These are phyloP conservation scores for Ogataea thermomethanolica DNA, from an alignment of 805 yeast genomes.

Conservation along the genomic window DNA sequence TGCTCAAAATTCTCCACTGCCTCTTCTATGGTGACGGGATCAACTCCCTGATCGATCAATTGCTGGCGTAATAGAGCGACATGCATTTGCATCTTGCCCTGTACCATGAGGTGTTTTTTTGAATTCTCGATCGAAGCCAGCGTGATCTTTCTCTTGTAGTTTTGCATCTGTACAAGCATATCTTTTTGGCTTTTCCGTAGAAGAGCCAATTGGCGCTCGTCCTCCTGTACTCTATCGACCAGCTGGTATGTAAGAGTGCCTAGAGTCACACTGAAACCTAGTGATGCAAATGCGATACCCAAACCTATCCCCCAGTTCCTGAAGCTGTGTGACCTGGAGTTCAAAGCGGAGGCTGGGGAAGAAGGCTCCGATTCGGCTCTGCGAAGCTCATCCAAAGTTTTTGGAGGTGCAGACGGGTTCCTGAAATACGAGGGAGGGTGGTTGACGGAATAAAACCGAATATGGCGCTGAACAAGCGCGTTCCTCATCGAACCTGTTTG, in stretches of 20 bases:
- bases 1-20: slow-evolving; percentile 55
- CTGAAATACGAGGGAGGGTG: slow-evolving; percentile 26
- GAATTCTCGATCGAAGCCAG: slow-evolving; percentile 51
- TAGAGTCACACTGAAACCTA: slow-evolving; percentile 14
- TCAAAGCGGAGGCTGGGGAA: neutral
- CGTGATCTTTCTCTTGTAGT: slow-evolving; percentile 50
- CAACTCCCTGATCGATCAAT: slow-evolving; percentile 49
- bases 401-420: slow-evolving; percentile 27
- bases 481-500: neutral
- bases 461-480: slow-evolving; percentile 2
- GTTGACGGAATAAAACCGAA: slow-evolving; percentile 5
- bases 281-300: slow-evolving; percentile 17
- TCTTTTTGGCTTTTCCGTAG: slow-evolving; percentile 29
- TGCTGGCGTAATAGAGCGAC: slow-evolving; percentile 64
- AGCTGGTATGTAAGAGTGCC: slow-evolving; percentile 12
- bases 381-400: slow-evolving; percentile 27
- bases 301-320: slow-evolving; percentile 16
- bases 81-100: slow-evolving; percentile 61
- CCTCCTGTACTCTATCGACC: slow-evolving; percentile 23
- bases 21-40: slow-evolving; percentile 54
- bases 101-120: slow-evolving; percentile 43
- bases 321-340: slow-evolving; percentile 6
- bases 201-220: slow-evolving; percentile 24
- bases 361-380: neutral
- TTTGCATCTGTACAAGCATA: slow-evolving; percentile 47